Evolutionary conservation across 1,284 basidiomycete species (phyloP).

Genomic region (Irpex sp.): DNA sequence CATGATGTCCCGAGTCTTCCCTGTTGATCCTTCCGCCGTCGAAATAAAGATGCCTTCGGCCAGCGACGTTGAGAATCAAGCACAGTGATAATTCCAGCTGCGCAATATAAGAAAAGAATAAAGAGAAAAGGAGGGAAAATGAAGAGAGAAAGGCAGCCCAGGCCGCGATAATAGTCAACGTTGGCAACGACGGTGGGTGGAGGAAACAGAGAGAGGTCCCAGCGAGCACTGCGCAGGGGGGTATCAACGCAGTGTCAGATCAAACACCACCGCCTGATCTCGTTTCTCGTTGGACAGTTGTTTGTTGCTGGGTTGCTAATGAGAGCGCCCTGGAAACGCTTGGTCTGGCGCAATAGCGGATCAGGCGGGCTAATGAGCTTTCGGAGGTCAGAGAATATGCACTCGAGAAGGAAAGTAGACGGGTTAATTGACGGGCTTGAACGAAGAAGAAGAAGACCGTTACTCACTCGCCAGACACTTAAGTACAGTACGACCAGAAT

Average conservation of each 20-base stretch:
- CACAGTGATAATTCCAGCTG: slow-evolving; percentile 6
- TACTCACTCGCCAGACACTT: too few species aligned
- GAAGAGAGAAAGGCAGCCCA: slow-evolving; percentile 9
- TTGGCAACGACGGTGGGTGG: neutral
- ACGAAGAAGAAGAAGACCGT: too few species aligned
- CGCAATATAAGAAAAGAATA: neutral
- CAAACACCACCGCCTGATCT: neutral
- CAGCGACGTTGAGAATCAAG: slow-evolving; percentile 8
- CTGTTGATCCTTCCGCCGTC: slow-evolving; percentile 4
- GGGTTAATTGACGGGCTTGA: too few species aligned
- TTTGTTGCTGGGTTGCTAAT: slow-evolving; percentile 1
- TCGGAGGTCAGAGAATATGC: neutral
- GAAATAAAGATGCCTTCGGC: slow-evolving; percentile 7
- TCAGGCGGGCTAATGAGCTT: neutral
- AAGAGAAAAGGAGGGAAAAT: neutral
- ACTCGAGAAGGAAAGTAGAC: neutral
- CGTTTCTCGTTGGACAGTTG: slow-evolving; percentile 5
- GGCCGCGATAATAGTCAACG: slow-evolving; percentile 6
- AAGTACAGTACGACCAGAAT: too few species aligned
- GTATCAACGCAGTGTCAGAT: neutral
- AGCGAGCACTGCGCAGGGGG: neutral
- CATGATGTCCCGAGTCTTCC: slow-evolving; percentile 1
- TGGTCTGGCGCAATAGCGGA: neutral
- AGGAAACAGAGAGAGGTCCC: neutral
- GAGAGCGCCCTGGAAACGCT: slow-evolving; percentile 1